Evolutionary conservation across 768 basidiomycete genomes (phyloP).

Genomic region (Boletus bicolor): DNA sequence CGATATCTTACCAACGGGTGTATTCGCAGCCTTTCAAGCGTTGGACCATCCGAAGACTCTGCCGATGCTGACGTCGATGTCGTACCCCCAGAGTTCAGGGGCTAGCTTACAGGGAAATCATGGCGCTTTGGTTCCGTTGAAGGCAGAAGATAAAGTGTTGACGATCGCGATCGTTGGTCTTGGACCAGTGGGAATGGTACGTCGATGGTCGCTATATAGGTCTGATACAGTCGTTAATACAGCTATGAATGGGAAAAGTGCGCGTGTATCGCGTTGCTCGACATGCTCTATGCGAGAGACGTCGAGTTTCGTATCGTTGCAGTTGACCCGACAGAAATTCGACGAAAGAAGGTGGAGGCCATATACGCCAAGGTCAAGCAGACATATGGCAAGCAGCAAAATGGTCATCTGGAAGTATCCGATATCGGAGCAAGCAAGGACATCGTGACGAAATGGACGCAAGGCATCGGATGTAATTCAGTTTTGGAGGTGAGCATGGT

Average conservation of each 20-base stretch:
- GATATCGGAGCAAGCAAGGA: conserved; percentile 51
- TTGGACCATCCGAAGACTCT: conserved; percentile 69
- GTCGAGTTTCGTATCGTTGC: conserved; percentile 56
- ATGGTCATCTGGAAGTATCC: conserved; percentile 48
- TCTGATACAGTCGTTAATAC: not conserved
- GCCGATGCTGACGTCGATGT: conserved; percentile 52
- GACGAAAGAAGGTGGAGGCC: conserved; percentile 58
- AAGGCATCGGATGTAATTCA: conserved; percentile 56
- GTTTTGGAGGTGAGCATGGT: conserved; percentile 57
- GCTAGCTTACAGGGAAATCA: conserved; percentile 1
- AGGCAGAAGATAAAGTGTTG: conserved; percentile 47
- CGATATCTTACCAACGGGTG: conserved; percentile 78
- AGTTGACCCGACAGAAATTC: conserved; percentile 55
- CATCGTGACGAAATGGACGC: conserved; percentile 50
- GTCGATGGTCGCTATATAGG: conserved; percentile 9
- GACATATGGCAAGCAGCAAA: conserved; percentile 25
- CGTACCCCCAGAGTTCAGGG: conserved; percentile 50
- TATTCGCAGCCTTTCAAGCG: conserved; percentile 72
- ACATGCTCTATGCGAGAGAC: conserved; percentile 47
- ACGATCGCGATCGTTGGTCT: conserved; percentile 70
- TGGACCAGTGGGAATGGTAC: conserved; percentile 72
- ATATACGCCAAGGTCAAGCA: conserved; percentile 53
- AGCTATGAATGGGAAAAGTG: conserved; percentile 39
- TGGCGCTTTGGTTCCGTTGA: conserved; percentile 27
- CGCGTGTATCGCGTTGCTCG: conserved; percentile 59